phyloP scores from a whole-genome alignment of 345 rosid genomes.

The Bruguiera parviflora region DNA sequence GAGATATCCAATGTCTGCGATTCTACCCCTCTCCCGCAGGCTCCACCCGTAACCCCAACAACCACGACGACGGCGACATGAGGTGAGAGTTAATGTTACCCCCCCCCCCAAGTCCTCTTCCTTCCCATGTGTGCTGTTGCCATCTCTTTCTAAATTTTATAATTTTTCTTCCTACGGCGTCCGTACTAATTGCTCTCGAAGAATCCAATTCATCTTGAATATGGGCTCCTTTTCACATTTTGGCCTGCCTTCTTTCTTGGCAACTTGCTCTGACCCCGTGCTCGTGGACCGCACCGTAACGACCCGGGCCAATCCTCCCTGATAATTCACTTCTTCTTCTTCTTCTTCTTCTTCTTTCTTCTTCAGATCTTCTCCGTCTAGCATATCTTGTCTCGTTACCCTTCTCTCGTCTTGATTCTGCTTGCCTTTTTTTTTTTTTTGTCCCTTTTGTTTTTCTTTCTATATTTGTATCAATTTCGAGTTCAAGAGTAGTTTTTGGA shows the following conservation, averaged over 20 bases:
- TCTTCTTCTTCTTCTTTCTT: not conserved
- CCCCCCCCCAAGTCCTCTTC: too few species aligned
- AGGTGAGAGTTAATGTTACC: slow-evolving; percentile 23
- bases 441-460: not conserved
- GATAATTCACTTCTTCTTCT: slow-evolving; percentile 3
- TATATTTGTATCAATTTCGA: not conserved
- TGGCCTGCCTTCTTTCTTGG: not conserved
- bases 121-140: not conserved
- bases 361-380: not conserved
- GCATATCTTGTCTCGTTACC: slow-evolving; percentile 1
- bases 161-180: not conserved
- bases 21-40: slow-evolving; percentile 6
- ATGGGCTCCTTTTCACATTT: not conserved
- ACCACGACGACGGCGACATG: not conserved
- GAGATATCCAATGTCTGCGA: slow-evolving; percentile 8
- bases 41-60: not conserved
- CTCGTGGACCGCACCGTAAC: not conserved
- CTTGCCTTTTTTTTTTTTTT: not conserved
- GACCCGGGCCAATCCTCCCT: not conserved
- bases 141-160: not conserved
- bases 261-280: slow-evolving; percentile 10
- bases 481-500: not conserved
- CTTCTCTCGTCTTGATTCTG: slow-evolving; percentile 7
- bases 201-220: slow-evolving; percentile 9
- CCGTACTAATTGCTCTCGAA: not conserved